A percentile compares a stretch with the other conserved stretches of the same genome.
Conservation (phyloP, 176 grass and related monocot species). For the Elymus sibiricus region DNA sequence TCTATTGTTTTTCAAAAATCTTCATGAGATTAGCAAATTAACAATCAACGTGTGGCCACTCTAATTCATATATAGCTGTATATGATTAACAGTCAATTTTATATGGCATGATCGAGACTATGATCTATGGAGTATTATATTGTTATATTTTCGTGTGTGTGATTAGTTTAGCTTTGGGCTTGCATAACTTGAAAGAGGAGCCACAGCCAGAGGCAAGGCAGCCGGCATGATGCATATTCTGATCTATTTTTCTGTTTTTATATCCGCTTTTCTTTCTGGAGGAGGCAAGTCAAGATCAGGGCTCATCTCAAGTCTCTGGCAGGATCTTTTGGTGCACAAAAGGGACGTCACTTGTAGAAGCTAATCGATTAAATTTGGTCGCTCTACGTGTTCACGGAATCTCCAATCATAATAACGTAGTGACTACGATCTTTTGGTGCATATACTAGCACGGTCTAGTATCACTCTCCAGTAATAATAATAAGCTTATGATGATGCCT, state of each 20-base stretch:
- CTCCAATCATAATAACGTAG: background rate
- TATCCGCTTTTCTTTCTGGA: slow-evolving; percentile 37
- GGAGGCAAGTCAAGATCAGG: slow-evolving; percentile 47
- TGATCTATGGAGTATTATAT: background rate
- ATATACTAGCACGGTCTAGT: background rate
- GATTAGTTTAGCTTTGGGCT: slow-evolving; percentile 25
- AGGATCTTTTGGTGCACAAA: slow-evolving; percentile 32
- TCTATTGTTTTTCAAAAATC: too few species aligned
- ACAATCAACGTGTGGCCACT: background rate
- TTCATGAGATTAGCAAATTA: background rate
- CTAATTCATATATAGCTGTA: background rate
- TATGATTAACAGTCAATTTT: background rate
- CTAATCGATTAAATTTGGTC: background rate
- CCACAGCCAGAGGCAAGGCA: background rate
- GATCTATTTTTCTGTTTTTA: background rate
- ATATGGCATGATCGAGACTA: background rate
- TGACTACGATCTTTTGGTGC: background rate
- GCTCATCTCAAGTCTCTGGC: slow-evolving; percentile 17
- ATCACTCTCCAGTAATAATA: background rate
- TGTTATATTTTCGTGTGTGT: background rate
- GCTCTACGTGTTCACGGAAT: background rate
- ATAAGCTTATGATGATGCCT: background rate
- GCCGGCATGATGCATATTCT: slow-evolving; percentile 29
- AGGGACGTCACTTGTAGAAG: slow-evolving; percentile 27
- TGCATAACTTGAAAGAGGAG: slow-evolving; percentile 67